Base-by-base conservation (phyloP, 2,329 filamentous ascomycete genomes). In the Pseudomassariella vexata region DNA sequence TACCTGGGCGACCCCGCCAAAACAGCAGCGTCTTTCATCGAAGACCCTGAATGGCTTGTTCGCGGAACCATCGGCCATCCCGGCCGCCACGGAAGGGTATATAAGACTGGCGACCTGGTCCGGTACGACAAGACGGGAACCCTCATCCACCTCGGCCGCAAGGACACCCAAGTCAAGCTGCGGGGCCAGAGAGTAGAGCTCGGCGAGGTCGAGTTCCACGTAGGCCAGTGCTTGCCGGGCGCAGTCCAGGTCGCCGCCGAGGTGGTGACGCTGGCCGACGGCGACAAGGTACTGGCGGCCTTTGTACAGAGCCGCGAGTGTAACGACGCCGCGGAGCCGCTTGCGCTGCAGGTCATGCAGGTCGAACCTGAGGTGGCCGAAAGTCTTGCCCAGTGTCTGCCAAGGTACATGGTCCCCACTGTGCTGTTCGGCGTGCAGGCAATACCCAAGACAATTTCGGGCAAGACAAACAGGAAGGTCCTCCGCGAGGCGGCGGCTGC, bases 71-170 rank as follows among this genome's bases (percentile, higher is more conserved):
- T 44, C 7, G 36, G 42, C 9, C 23, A 18, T 20, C 46, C 45
- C 2, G 34, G 24, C 4, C 24, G 23, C 15, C 6, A 16, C 9
- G 18, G 28, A 6, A 42, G 52, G 2, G 28, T 65, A 9, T 65
- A 63, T 38, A 54, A 52, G 25, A 63, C 61, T 5, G 62, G 62
- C 20, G 62, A 65, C 37, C 49, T 65, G 6, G 61, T 46, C 10
- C 46, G 44, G 24, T 60, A 60, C 17, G 39, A 52, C 26, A 39
- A 42, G 1, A 50, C 62, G 31, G 53, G 56, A 10, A 28, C 15
- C 3, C 24, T 23, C 53, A 58, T 40, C 39, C 59, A 31, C 19
- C 19, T 38, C 6, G 28, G 36, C 8, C 32, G 36, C 9, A 38
- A 38, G 24, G 28, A 38, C 21, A 29, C 28, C 11, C 32, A 38